Percentiles rank a stretch among this genome's conserved stretches.
Evolutionary conservation across 352 stramenopile species (phyloP).

Genomic region (Globisporangium heterothallicum): DNA sequence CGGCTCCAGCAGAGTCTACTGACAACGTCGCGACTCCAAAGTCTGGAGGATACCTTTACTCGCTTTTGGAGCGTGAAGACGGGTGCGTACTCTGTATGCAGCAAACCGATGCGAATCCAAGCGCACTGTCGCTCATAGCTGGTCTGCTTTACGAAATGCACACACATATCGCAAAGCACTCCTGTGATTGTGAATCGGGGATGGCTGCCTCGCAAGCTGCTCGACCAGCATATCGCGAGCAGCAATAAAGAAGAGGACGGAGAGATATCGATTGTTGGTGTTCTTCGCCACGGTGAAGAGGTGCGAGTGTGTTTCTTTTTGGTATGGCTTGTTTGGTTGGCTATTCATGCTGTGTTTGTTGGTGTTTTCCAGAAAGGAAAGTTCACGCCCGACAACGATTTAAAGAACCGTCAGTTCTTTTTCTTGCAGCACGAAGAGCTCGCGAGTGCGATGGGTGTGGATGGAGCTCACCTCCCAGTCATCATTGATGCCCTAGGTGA

Average conservation of each 20-base stretch:
- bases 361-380: constrained; percentile 41
- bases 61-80: constrained; percentile 60
- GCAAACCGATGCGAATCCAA: not conserved
- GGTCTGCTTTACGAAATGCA: no score
- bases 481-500: constrained; percentile 76
- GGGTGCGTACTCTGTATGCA: constrained; percentile 26
- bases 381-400: constrained; percentile 80
- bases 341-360: no score
- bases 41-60: constrained; percentile 84
- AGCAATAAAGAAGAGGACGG: constrained; percentile 52
- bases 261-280: constrained; percentile 53
- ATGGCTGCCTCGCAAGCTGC: constrained; percentile 70
- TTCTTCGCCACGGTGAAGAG: constrained; percentile 77
- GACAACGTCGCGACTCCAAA: constrained; percentile 77
- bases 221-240: constrained; percentile 62
- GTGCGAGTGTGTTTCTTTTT: constrained; percentile 20
- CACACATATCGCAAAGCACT: constrained; percentile 54
- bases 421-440: constrained; percentile 79
- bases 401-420: constrained; percentile 71
- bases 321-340: not conserved
- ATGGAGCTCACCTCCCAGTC: constrained; percentile 55
- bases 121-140: not conserved
- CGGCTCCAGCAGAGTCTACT: constrained; percentile 67
- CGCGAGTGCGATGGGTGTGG: constrained; percentile 67
- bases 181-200: constrained; percentile 83